A percentile compares a stretch with the other conserved stretches of the same genome.
These are phyloP conservation scores for Diophrys appendiculata DNA, from an alignment of 73 alveolate genomes.

Conservation along the genomic window DNA sequence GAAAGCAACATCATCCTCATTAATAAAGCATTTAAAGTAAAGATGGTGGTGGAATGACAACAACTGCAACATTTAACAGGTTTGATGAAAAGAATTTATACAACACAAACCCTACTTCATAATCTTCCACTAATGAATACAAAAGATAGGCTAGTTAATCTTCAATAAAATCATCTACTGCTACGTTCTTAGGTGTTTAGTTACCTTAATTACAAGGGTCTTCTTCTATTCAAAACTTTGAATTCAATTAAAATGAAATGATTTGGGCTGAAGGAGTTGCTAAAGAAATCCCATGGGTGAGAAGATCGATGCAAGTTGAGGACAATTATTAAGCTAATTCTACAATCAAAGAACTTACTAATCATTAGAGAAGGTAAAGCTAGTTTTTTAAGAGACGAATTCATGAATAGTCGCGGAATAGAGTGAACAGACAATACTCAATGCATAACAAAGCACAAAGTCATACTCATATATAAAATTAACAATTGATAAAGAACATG, in stretches of 20 bases:
- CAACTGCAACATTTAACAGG: background rate
- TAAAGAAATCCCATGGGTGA: background rate
- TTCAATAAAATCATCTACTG: background rate
- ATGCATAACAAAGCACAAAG: too few relatives aligned
- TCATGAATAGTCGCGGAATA: too few relatives aligned
- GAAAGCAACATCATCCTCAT: background rate
- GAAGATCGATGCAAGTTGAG: background rate
- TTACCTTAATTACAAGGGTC: background rate
- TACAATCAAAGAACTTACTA: background rate
- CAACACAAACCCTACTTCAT: background rate
- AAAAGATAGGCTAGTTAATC: background rate
- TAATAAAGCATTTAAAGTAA: too few relatives aligned
- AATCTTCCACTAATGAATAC: background rate
- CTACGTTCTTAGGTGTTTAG: background rate
- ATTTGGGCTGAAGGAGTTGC: background rate
- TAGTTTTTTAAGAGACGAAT: too few relatives aligned
- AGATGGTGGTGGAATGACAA: too few relatives aligned
- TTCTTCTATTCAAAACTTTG: background rate
- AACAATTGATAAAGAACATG: too few relatives aligned
- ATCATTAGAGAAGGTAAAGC: too few relatives aligned
- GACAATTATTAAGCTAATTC: background rate
- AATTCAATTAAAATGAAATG: background rate
- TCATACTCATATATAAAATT: too few relatives aligned
- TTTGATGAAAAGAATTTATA: background rate
- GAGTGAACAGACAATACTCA: too few relatives aligned